Conservation (phyloP, 495 filamentous ascomycete species). For the Xylaria nigripes region DNA sequence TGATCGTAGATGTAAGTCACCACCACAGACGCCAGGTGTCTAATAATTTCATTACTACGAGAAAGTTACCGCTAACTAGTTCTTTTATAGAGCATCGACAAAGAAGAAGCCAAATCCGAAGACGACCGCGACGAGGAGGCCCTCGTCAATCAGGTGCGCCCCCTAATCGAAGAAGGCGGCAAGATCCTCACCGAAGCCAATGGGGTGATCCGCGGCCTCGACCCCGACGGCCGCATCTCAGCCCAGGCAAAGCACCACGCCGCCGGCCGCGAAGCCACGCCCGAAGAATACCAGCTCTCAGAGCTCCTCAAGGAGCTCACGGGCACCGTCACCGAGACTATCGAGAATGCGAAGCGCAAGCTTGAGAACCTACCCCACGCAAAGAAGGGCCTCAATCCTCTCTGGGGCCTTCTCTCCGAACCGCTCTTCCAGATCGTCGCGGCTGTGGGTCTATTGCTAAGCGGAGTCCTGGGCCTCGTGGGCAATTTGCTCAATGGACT, state of each 20-base stretch:
- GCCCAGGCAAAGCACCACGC: slow-evolving; percentile 80
- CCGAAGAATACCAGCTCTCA: slow-evolving; percentile 79
- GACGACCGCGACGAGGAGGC: slow-evolving; percentile 89
- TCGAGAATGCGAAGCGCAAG: slow-evolving; percentile 77
- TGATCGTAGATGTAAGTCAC: slow-evolving; percentile 68
- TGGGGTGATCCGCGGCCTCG: slow-evolving; percentile 80
- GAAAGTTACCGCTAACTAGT: neutral
- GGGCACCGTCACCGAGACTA: slow-evolving; percentile 57
- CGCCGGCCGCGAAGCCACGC: slow-evolving; percentile 70
- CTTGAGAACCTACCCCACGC: slow-evolving; percentile 87
- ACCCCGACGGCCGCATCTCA: slow-evolving; percentile 79
- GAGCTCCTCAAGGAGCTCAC: slow-evolving; percentile 72
- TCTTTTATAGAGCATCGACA: slow-evolving; percentile 56
- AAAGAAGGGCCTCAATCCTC: slow-evolving; percentile 86
- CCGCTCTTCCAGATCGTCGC: slow-evolving; percentile 90
- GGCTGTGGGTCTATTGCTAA: slow-evolving; percentile 76
- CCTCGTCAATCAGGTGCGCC: slow-evolving; percentile 76
- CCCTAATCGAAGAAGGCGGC: slow-evolving; percentile 75
- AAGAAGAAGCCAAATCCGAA: slow-evolving; percentile 73
- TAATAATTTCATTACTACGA: neutral
- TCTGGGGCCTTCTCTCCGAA: slow-evolving; percentile 75
- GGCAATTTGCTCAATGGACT: slow-evolving; percentile 67
- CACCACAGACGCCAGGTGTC: neutral
- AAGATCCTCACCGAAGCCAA: slow-evolving; percentile 81
- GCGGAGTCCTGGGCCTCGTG: slow-evolving; percentile 74